Conservation (phyloP, 2,329 filamentous ascomycete species). For the Cytospora chrysosperma region DNA sequence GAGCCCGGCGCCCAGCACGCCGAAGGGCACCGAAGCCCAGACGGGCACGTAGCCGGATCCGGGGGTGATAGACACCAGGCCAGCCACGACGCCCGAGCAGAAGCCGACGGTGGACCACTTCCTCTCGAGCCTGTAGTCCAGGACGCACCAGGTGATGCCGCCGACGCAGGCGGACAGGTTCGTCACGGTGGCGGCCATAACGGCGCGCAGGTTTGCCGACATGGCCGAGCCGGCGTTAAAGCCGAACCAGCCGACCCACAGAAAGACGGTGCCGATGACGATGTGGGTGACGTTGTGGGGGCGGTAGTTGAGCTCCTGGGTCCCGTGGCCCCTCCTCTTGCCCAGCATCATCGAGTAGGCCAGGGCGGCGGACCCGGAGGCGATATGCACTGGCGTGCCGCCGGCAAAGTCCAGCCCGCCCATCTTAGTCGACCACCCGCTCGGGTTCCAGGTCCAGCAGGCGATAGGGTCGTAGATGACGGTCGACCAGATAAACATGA, state of each 20-base stretch:
- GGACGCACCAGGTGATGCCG: constrained; percentile 83
- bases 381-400: constrained; percentile 86
- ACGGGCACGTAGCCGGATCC: constrained; percentile 78
- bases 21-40: constrained; percentile 81
- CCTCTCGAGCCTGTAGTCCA: constrained; percentile 84
- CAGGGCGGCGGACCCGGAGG: constrained; percentile 77
- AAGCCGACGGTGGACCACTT: constrained; percentile 95
- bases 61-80: constrained; percentile 84
- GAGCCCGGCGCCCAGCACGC: constrained; percentile 70
- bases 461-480: constrained; percentile 90
- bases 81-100: constrained; percentile 86
- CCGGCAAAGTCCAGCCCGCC: constrained; percentile 87
- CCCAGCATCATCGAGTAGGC: constrained; percentile 92
- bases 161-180: constrained; percentile 82
- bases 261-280: constrained; percentile 87
- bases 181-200: constrained; percentile 85
- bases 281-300: constrained; percentile 93
- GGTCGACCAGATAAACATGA: constrained; percentile 92
- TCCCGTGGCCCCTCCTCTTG: constrained; percentile 80
- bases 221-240: constrained; percentile 89
- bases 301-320: constrained; percentile 85
- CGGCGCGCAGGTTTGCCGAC: constrained; percentile 75
- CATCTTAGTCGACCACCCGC: constrained; percentile 76
- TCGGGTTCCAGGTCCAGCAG: constrained; percentile 91
- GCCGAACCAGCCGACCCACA: constrained; percentile 95